These are phyloP conservation scores for Eutrema yunnanense DNA, from an alignment of 345 rosid genomes.

Conservation along the genomic window DNA sequence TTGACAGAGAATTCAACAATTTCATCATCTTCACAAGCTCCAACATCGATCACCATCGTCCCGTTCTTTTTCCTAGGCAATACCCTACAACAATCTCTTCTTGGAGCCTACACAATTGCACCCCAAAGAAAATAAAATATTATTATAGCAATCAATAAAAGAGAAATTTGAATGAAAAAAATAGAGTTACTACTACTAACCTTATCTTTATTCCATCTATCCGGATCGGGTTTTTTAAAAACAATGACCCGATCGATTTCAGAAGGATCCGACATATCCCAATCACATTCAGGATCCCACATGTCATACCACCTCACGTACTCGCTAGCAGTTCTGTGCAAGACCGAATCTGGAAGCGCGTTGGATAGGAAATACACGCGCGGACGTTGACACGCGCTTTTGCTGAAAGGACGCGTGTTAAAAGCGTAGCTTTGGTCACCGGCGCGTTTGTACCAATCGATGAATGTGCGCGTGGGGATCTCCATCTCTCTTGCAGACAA, in stretches of 20 bases:
- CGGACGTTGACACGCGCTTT: constrained; percentile 45
- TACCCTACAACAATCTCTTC: constrained; percentile 55
- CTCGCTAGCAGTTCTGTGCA: constrained; percentile 36
- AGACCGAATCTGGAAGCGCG: constrained; percentile 20
- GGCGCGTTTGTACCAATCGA: constrained; percentile 44
- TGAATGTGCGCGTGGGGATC: constrained; percentile 50
- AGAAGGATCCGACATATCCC: constrained; percentile 40
- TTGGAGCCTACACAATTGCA: constrained; percentile 36
- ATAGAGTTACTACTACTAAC: neutral
- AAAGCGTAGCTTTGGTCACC: constrained; percentile 38
- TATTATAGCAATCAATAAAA: neutral
- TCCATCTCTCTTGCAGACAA: constrained; percentile 44
- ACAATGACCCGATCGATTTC: constrained; percentile 31
- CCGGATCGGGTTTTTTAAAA: constrained; percentile 38
- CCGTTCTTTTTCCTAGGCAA: constrained; percentile 29
- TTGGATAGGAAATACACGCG: constrained; percentile 40
- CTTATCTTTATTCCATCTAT: constrained; percentile 44
- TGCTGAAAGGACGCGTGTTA: constrained; percentile 45
- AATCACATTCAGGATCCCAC: constrained; percentile 33
- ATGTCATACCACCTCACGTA: constrained; percentile 28
- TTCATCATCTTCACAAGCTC: constrained; percentile 45
- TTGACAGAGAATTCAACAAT: constrained; percentile 25
- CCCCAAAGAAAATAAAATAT: neutral
- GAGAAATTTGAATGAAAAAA: neutral
- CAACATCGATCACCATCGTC: constrained; percentile 39